phyloP scores from a whole-genome alignment of 225 moss, liverwort and hornwort genomes.

The Pseudoscleropodium purum region DNA sequence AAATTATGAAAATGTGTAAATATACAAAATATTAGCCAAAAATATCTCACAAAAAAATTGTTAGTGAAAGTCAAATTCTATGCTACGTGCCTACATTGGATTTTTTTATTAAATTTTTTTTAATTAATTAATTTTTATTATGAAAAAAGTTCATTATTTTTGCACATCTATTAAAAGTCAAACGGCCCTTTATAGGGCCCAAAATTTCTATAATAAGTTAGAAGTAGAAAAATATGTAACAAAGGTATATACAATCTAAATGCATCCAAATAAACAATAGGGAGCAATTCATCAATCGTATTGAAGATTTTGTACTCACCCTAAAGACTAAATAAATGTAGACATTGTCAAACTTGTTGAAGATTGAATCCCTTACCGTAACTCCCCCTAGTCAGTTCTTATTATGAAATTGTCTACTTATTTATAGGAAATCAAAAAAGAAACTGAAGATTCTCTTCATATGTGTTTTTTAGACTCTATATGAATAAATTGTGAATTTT shows the following conservation, averaged over 20 bases:
- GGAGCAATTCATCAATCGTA: accelerated
- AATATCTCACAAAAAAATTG: too few relatives aligned
- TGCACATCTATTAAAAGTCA: too few relatives aligned
- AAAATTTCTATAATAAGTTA: too few relatives aligned
- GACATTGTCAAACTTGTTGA: neutral
- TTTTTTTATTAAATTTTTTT: too few relatives aligned
- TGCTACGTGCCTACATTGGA: too few relatives aligned
- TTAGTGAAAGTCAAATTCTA: too few relatives aligned
- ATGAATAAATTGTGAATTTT: neutral
- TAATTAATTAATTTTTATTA: too few relatives aligned
- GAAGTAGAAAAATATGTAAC: neutral
- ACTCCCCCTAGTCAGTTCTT: accelerated
- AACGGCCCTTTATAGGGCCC: too few relatives aligned
- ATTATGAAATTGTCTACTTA: neutral
- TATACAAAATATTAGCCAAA: too few relatives aligned
- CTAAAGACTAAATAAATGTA: neutral
- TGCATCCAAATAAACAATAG: neutral
- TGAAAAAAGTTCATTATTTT: too few relatives aligned
- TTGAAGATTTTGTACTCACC: neutral
- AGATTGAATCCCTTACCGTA: accelerated
- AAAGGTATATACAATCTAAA: neutral
- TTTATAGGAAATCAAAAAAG: neutral
- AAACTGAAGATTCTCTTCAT: neutral
- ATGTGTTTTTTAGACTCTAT: accelerated
- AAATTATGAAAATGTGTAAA: too few relatives aligned